Percentiles rank a stretch among this genome's conserved stretches.
phyloP scores from a whole-genome alignment of 2,329 filamentous ascomycete species.

The Neopestalotiopsis sp. region DNA sequence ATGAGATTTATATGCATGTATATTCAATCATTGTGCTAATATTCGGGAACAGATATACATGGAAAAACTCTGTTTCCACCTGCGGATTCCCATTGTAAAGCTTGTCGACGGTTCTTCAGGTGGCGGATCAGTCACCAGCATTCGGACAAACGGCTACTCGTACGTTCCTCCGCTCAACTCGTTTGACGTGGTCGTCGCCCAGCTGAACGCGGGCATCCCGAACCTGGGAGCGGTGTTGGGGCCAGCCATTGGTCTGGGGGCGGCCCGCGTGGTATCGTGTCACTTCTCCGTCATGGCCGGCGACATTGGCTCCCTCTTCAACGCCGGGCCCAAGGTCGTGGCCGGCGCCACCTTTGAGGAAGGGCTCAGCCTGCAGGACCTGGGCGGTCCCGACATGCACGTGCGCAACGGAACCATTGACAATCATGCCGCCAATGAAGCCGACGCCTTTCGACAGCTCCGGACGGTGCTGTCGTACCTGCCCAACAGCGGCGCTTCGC shows the following conservation, averaged over 20 bases:
- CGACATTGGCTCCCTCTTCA: constrained; percentile 66
- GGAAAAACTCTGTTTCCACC: constrained; percentile 63
- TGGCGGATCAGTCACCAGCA: constrained; percentile 66
- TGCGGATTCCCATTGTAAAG: constrained; percentile 66
- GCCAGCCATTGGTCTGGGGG: constrained; percentile 68
- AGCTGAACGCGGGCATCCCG: constrained; percentile 67
- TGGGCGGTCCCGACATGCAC: constrained; percentile 66
- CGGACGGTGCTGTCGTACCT: constrained; percentile 61
- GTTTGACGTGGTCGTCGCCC: constrained; percentile 58
- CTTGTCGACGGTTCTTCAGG: constrained; percentile 69
- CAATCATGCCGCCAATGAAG: constrained; percentile 65
- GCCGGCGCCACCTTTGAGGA: constrained; percentile 69
- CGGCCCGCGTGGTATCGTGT: constrained; percentile 64
- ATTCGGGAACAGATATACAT: constrained; percentile 49
- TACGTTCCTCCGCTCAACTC: constrained; percentile 64
- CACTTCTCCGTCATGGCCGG: constrained; percentile 72
- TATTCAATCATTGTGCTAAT: background rate
- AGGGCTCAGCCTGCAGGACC: constrained; percentile 60
- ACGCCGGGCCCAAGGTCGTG: constrained; percentile 68
- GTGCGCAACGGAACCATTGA: constrained; percentile 72
- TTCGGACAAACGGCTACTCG: constrained; percentile 58
- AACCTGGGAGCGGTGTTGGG: constrained; percentile 69
- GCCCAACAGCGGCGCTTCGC: constrained; percentile 60
- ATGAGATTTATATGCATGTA: background rate
- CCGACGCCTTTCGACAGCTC: constrained; percentile 67